Conservation (phyloP, 2,329 filamentous ascomycete genomes). For the Arthrobotrys conoides region DNA sequence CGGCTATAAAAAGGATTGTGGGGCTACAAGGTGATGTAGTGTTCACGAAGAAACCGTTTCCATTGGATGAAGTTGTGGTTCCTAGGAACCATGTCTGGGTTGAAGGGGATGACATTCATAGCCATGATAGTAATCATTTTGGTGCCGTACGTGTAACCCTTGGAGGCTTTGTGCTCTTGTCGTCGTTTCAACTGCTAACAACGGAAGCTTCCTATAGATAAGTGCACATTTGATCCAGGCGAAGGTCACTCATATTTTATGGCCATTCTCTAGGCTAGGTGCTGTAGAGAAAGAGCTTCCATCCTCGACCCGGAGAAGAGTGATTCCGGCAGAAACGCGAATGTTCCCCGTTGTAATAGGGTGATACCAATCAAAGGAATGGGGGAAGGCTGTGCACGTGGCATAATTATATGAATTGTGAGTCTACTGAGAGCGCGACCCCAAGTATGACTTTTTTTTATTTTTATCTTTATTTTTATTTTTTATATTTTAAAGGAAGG, state of each 20-base stretch:
- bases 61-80: conserved; percentile 73
- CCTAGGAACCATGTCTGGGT: conserved; percentile 93
- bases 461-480: too few relatives aligned
- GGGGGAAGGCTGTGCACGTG: too few relatives aligned
- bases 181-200: not conserved
- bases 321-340: conserved; percentile 32
- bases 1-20: conserved; percentile 85
- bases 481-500: too few relatives aligned
- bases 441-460: not conserved
- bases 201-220: not conserved
- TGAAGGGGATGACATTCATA: conserved; percentile 83
- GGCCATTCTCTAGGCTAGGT: conserved; percentile 76
- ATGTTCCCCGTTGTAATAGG: conserved; percentile 12
- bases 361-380: not conserved
- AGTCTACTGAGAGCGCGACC: too few relatives aligned
- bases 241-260: conserved; percentile 79
- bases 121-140: conserved; percentile 88
- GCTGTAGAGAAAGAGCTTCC: conserved; percentile 67
- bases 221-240: conserved; percentile 76
- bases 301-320: conserved; percentile 25
- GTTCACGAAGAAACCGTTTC: conserved; percentile 67
- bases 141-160: conserved; percentile 73
- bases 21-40: conserved; percentile 71
- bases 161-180: not conserved
- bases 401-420: too few relatives aligned